Evolutionary conservation across 2,329 filamentous ascomycete genomes (phyloP), one percentile per base, ranked within the genome.

Genomic region (Septoria linicola): DNA sequence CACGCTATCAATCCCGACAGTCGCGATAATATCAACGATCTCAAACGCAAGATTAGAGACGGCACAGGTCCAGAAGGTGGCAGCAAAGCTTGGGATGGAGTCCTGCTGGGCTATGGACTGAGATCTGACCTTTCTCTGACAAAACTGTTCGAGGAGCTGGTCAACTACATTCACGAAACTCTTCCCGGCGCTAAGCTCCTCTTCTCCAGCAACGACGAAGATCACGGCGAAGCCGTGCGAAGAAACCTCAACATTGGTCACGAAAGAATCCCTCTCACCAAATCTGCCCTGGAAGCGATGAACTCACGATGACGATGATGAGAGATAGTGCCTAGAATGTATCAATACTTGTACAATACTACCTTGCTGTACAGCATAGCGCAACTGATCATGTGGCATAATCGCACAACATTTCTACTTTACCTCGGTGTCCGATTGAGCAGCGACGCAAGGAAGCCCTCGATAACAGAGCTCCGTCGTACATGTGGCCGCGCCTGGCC

Each of bases 41-140:
- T 49, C 11, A 49, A 49, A 31, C 47, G 47, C 27, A 49, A 49
- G 31, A 49, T 49, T 8, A 39, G 47, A n/a, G 47, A 49, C 41
- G 47, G 47, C 3, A 30, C 39, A 1, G 47, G 47, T 1, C 47
- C 47, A 2, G 47, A 49, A 14, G 47, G 47, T 13, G 47, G 47
- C 13, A 49, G 35, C 16, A 31, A 42, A n/a, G 47, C 39, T 7
- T 49, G 47, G 47, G 21, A 42, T 31, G 47, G 39, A 11, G 39
- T 49, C 2, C 10, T 49, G 8, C 14, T 42, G 10, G 45, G 44
- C 21, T 13, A 37, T 23, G 17, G 14, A 4, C n/a, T 43, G 20
- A 19, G 39, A 30, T 30, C 25, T 27, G 47, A 42, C 4, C 6
- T 20, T 2, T 16, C 27, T 13, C 25, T 37, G n/a, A 49, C 39